These are phyloP conservation scores for Hansenula sp. DNA, from an alignment of 1,139 yeast species.

Conservation along the genomic window DNA sequence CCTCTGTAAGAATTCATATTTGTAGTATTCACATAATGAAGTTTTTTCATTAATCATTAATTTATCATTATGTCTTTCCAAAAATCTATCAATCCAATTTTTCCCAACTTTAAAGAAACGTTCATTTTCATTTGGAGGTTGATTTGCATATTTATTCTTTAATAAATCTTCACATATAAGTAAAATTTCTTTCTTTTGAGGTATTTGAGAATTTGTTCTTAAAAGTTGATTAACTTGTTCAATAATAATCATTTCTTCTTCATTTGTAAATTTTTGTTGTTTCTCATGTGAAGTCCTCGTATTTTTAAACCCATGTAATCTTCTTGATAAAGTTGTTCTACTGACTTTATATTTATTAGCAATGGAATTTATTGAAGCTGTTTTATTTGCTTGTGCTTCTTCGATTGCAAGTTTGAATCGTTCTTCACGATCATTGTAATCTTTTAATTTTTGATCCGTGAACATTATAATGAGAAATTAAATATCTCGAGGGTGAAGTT, in stretches of 20 bases:
- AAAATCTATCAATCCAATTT: constrained; percentile 24
- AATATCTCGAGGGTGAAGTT: neutral
- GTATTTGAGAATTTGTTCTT: constrained; percentile 15
- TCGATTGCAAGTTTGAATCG: constrained; percentile 22
- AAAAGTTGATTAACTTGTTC: constrained; percentile 15
- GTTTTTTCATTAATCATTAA: constrained; percentile 17
- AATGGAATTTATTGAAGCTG: constrained; percentile 22
- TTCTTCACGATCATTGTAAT: constrained; percentile 24
- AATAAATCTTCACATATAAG: constrained; percentile 18
- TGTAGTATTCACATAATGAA: constrained; percentile 21
- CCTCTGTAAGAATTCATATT: constrained; percentile 21
- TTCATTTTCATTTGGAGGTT: constrained; percentile 9
- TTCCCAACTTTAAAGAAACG: constrained; percentile 22
- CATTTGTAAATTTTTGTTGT: constrained; percentile 24
- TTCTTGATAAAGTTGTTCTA: constrained; percentile 21
- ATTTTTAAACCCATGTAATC: constrained; percentile 24
- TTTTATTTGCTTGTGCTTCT: constrained; percentile 22
- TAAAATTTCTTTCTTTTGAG: constrained; percentile 20
- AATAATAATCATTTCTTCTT: constrained; percentile 20
- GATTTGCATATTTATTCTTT: constrained; percentile 16
- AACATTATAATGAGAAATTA: constrained; percentile 10
- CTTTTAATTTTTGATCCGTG: constrained; percentile 22
- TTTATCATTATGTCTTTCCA: constrained; percentile 22
- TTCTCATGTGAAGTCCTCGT: constrained; percentile 23
- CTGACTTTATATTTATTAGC: constrained; percentile 22